Conservation (phyloP, 2,329 filamentous ascomycete genomes). For the Clarireedia hainanense region DNA sequence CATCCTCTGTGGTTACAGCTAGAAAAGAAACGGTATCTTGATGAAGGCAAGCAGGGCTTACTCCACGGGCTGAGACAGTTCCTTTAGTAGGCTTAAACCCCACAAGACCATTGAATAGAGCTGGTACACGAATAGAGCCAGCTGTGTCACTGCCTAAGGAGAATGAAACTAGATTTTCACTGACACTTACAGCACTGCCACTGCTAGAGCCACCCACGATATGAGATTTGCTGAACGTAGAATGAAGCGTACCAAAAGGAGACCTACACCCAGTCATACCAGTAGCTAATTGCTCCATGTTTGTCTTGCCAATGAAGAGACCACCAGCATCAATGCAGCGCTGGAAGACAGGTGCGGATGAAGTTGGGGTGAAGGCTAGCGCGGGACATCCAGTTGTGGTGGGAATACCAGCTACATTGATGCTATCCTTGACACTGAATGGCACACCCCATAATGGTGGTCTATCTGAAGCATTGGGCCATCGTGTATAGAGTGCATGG, state of each 20-base stretch:
- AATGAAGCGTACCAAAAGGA: slow-evolving; percentile 42
- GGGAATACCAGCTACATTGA: slow-evolving; percentile 38
- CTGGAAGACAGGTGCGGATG: slow-evolving; percentile 39
- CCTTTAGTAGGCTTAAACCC: slow-evolving; percentile 43
- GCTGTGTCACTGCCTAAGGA: slow-evolving; percentile 46
- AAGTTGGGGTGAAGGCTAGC: slow-evolving; percentile 38
- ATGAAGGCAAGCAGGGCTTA: slow-evolving; percentile 43
- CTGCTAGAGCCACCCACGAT: slow-evolving; percentile 48
- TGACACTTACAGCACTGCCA: slow-evolving; percentile 44
- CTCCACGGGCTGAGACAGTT: slow-evolving; percentile 38
- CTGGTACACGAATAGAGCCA: slow-evolving; percentile 43
- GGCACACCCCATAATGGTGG: slow-evolving; percentile 43
- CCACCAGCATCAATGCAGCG: slow-evolving; percentile 43
- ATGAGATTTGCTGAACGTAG: slow-evolving; percentile 38
- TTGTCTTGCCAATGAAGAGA: slow-evolving; percentile 49
- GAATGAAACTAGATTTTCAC: slow-evolving; percentile 42
- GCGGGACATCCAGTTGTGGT: slow-evolving; percentile 39
- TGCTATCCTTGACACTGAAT: slow-evolving; percentile 43
- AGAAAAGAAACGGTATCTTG: slow-evolving; percentile 47
- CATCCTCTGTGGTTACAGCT: slow-evolving; percentile 37
- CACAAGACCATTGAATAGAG: slow-evolving; percentile 41
- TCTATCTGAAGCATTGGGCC: slow-evolving; percentile 32
- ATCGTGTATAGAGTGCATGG: slow-evolving; percentile 34
- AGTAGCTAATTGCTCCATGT: slow-evolving; percentile 48
- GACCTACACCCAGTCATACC: slow-evolving; percentile 48